These are phyloP conservation scores for Claviceps capensis DNA, from an alignment of 2,329 filamentous ascomycete genomes.

Conservation along the genomic window DNA sequence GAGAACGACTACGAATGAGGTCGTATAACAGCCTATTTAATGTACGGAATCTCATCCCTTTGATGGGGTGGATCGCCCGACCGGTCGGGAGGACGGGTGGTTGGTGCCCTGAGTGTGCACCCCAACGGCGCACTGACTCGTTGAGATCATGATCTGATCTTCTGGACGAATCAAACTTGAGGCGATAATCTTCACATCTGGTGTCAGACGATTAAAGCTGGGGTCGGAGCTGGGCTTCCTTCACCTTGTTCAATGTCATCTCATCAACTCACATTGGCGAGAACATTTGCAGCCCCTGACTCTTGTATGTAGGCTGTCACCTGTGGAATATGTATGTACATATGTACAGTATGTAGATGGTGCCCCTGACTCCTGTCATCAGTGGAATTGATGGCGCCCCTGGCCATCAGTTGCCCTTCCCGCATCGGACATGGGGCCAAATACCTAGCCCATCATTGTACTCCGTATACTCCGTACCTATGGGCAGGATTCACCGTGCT, in stretches of 20 bases:
- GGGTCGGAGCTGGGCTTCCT: too few species aligned
- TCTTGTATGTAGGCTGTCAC: too few species aligned
- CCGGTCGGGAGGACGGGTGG: not conserved
- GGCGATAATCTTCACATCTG: not conserved
- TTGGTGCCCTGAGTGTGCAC: not conserved
- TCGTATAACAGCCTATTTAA: not conserved
- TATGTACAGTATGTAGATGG: not conserved
- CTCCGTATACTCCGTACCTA: too few species aligned
- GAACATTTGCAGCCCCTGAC: too few species aligned
- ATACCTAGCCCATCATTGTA: not conserved
- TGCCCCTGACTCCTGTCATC: not conserved
- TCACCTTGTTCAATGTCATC: too few species aligned
- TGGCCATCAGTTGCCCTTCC: not conserved
- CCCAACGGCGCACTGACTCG: not conserved
- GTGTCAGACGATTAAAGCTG: not conserved
- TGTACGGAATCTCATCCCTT: not conserved
- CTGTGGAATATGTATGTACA: not conserved
- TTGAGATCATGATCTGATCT: not conserved
- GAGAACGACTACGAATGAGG: not conserved
- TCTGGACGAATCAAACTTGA: not conserved
- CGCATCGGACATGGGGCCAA: not conserved
- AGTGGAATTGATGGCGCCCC: not conserved
- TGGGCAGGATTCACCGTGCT: not conserved
- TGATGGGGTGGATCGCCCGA: not conserved
- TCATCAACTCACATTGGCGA: too few species aligned